These are phyloP conservation scores for Lecanosticta acicola DNA, from an alignment of 2,329 filamentous ascomycete species.

Conservation along the genomic window DNA sequence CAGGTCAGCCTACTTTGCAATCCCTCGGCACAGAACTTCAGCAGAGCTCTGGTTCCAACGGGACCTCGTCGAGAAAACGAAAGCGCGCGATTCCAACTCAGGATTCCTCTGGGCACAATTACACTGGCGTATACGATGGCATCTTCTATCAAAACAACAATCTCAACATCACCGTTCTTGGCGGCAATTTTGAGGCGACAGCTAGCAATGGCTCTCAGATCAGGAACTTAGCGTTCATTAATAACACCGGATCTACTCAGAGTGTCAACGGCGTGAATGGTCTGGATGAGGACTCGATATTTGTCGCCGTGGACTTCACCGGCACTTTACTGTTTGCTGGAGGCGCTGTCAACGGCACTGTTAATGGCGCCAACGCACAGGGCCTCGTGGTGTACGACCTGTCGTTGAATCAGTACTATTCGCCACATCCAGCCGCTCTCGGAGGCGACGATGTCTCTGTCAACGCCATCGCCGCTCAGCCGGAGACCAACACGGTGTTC, in stretches of 20 bases:
- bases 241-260: conserved; percentile 60
- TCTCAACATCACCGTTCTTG: conserved; percentile 79
- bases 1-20: conserved; percentile 36
- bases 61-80: conserved; percentile 22
- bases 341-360: conserved; percentile 67
- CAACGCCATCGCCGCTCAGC: conserved; percentile 67
- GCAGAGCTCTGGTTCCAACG: conserved; percentile 24
- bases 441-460: conserved; percentile 66
- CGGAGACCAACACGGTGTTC: conserved; percentile 67
- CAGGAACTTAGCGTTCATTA: conserved; percentile 76
- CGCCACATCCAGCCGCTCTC: conserved; percentile 68
- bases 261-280: conserved; percentile 54
- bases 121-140: conserved; percentile 69
- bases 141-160: conserved; percentile 65
- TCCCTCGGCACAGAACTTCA: conserved; percentile 53
- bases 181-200: conserved; percentile 74
- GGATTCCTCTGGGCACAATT: conserved; percentile 36
- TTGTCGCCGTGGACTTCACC: conserved; percentile 64
- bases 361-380: conserved; percentile 57
- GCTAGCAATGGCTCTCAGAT: conserved; percentile 64
- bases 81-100: conserved; percentile 37
- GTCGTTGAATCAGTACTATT: conserved; percentile 53
- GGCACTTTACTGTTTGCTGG: conserved; percentile 72
- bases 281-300: conserved; percentile 66
- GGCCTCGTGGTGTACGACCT: conserved; percentile 81